Base-by-base conservation (phyloP, 1,139 yeast genomes). In the Hanseniaspora uvarum region DNA sequence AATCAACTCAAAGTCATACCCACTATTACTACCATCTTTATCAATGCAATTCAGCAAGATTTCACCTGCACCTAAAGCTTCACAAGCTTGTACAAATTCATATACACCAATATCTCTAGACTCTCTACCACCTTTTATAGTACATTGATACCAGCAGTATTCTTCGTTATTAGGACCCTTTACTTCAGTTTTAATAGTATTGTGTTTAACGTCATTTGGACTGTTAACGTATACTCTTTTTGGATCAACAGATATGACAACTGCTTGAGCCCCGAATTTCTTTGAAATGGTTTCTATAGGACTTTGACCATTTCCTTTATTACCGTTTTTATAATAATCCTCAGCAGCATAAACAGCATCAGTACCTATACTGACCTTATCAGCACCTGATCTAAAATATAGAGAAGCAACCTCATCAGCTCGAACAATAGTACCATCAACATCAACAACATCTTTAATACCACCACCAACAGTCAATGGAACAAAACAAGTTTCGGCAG, bases 381-480 rank as follows among this genome's bases (percentile, higher is more conserved):
- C 98, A 12, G 98, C 98, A 55, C 98, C 98, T 0, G 96, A 86
- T 57, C 88, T 76, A 74, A 92, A 92, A 66, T 92, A 92, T 60
- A 87, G 72, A 48, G 86, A 80, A 0, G 98, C 98, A 16, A 92
- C 95, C 56, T 88, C 83, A 36, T 84, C 77, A 0, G 98, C 97
- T 10, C 95, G 82, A 16, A 86, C 80, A 5, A 69, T 61, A 21
- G 81, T 78, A 24, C 92, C 89, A 58, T 77, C 85, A 0, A 95
- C 94, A 62, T 92, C 97, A 31, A 77, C 74, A 62, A 86, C 79
- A 65, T 92, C 97, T 60, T 86, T 83, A 59, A 92, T 92, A 51
- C 98, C 98, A 54, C 98, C 98, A 44, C 98, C 98, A 45, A 92
- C 96, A 0, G 98, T 92, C 59, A 92, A 74, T 5, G 98, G 98